phyloP scores from a whole-genome alignment of 306 rosid species.

The Cicer cuneatum region DNA sequence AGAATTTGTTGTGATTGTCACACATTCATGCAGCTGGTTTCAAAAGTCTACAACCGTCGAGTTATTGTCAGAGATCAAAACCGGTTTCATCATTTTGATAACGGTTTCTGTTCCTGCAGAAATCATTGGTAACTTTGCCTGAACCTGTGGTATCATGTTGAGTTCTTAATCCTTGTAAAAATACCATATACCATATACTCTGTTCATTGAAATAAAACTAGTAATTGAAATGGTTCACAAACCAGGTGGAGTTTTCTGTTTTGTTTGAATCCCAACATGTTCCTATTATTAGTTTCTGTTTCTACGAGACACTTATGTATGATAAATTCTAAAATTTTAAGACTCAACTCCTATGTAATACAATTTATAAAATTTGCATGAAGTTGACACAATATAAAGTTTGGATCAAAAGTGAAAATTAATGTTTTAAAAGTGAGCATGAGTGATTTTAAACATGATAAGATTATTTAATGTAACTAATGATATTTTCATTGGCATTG shows the following conservation, averaged over 20 bases:
- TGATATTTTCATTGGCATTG: no score
- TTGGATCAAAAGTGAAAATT: neutral
- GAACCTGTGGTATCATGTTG: neutral
- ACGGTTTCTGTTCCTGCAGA: slow-evolving; percentile 58
- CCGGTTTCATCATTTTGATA: slow-evolving; percentile 61
- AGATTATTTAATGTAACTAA: no score
- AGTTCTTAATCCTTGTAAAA: neutral
- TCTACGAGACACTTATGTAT: neutral
- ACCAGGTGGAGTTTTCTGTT: slow-evolving; percentile 1
- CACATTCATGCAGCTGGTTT: slow-evolving; percentile 61
- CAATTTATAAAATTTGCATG: neutral
- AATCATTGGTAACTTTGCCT: slow-evolving; percentile 53
- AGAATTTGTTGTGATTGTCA: slow-evolving; percentile 70
- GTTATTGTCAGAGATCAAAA: slow-evolving; percentile 64
- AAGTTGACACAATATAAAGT: neutral
- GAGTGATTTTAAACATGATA: no score
- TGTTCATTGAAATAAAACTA: neutral
- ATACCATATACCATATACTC: slow-evolving; percentile 1
- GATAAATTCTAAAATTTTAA: neutral
- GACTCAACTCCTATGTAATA: neutral
- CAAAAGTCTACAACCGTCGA: slow-evolving; percentile 48
- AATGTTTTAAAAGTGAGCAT: neutral
- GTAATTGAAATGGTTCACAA: neutral
- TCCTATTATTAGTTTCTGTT: neutral
- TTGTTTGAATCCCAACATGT: neutral